phyloP scores from a whole-genome alignment of 495 filamentous ascomycete species.

The Chaetomium cochliodes region DNA sequence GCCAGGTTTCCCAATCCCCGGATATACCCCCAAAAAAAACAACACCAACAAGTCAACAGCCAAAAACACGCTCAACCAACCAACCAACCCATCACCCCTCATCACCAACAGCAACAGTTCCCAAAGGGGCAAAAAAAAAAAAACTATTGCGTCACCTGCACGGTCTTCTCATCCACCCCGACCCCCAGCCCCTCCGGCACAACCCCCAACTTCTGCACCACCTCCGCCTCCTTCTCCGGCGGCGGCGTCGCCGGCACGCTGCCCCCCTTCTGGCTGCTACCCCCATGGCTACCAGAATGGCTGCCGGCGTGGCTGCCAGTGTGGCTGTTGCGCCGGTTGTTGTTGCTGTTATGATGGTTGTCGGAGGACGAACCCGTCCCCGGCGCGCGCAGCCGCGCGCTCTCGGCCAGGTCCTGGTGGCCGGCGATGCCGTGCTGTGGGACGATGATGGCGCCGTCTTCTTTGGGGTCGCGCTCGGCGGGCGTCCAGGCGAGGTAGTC shows the following conservation, averaged over 20 bases:
- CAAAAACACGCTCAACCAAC: neutral
- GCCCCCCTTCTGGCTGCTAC: neutral
- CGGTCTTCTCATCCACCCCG: neutral
- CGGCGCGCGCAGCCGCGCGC: slow-evolving; percentile 19
- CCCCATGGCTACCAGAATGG: too few species aligned
- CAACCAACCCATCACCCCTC: neutral
- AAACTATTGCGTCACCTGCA: neutral
- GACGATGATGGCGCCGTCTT: slow-evolving; percentile 62
- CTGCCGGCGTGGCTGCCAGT: too few species aligned
- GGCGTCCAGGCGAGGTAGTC: slow-evolving; percentile 98
- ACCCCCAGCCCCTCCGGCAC: neutral
- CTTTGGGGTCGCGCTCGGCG: slow-evolving; percentile 67
- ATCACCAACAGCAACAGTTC: too few species aligned
- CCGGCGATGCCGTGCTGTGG: slow-evolving; percentile 80
- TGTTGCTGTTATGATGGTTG: neutral
- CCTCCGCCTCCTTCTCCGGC: neutral
- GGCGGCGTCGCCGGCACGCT: slow-evolving; percentile 24
- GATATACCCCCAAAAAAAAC: neutral
- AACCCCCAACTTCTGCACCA: neutral
- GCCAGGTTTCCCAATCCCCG: neutral
- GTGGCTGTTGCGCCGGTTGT: too few species aligned
- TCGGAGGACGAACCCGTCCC: neutral
- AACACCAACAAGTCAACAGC: neutral
- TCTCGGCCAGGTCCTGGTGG: slow-evolving; percentile 49
- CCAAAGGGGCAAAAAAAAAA: too few species aligned